Evolutionary conservation across 805 yeast genomes (phyloP), one percentile per base, ranked within the genome.

Genomic region (Ogataea dorogensis): DNA sequence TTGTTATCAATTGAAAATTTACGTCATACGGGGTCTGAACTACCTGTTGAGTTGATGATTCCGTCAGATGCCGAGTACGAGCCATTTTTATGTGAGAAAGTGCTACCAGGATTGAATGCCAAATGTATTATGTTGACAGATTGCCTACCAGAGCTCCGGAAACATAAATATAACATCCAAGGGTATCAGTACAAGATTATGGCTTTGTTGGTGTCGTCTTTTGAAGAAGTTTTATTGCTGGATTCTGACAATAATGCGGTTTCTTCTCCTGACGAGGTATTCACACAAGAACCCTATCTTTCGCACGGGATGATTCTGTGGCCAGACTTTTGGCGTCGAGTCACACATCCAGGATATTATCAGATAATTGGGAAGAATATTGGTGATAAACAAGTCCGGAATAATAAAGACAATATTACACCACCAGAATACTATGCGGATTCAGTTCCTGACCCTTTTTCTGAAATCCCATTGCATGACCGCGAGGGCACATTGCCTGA

Each of bases 271-370:
- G 79, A 72, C 46, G 49, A 56, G 8, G 53, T 84, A 7, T 81
- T 86, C 52, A 57, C 59, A 2, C 51, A 66, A 7, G 77, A 77
- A 32, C 81, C 86, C 1, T 86, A 74, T 58, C 44, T 42, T 5
- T 53, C 66, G 6, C 59, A 65, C 28, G 80, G 83, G 31, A 53
- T 77, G 47, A 60, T 79, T 7, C 49, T 76, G 20, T 75, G 80
- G 80, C 81, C 81, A 2, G 81, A 75, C 50, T 75, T 72, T 48
- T 75, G 81, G 81, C 67, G 68, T 45, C 60, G 81, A 26, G 71
- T 75, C 6, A 73, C 79, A 0, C 70, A 73, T 18, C 79, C 80
- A 4, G 50, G 52, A 22, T 75, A 64, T 47, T 75, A 71, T 47
- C 48, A 61, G 16, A 61, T 75, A 18, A 71, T 77, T 0, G 71